Evolutionary conservation across 2,329 filamentous ascomycete species (phyloP).

Genomic region (Beauveria bassiana): DNA sequence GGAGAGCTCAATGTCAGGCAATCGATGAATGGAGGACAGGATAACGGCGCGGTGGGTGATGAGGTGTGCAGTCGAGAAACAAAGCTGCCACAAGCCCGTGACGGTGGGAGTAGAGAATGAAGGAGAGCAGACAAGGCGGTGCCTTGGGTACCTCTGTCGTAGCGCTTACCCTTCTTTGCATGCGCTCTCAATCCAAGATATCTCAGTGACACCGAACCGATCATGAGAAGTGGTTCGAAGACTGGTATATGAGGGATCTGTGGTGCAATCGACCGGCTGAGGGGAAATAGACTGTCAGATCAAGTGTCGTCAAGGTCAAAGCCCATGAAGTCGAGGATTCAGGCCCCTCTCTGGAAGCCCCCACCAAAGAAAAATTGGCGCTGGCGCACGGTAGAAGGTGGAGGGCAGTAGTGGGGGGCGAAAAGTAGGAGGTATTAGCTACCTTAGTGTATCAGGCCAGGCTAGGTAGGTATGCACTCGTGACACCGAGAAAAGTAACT

Average conservation of each 20-base stretch:
- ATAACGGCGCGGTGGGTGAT: not conserved
- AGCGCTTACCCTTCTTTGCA: conserved; percentile 5
- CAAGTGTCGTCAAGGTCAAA: conserved; percentile 3
- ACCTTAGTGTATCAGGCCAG: too few species aligned
- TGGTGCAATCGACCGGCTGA: not conserved
- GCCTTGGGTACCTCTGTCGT: not conserved
- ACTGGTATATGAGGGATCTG: not conserved
- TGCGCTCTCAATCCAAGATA: not conserved
- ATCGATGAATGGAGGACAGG: not conserved
- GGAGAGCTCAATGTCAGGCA: not conserved
- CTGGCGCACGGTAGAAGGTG: not conserved
- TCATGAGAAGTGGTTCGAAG: not conserved
- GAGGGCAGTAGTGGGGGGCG: not conserved
- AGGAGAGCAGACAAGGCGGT: not conserved
- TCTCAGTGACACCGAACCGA: not conserved
- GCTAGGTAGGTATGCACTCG: not conserved
- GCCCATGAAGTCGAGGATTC: conserved; percentile 6
- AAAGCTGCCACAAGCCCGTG: not conserved
- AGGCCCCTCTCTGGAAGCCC: conserved; percentile 8
- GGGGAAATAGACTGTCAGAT: not conserved
- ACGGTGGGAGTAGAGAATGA: conserved; percentile 1
- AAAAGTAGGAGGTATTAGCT: too few species aligned
- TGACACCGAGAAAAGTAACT: not conserved
- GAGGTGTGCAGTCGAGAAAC: not conserved
- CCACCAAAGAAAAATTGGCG: conserved; percentile 11